Conservation (phyloP, 192 early-diverging fungal genomes). For the Rhizoclosmatium globosum region DNA sequence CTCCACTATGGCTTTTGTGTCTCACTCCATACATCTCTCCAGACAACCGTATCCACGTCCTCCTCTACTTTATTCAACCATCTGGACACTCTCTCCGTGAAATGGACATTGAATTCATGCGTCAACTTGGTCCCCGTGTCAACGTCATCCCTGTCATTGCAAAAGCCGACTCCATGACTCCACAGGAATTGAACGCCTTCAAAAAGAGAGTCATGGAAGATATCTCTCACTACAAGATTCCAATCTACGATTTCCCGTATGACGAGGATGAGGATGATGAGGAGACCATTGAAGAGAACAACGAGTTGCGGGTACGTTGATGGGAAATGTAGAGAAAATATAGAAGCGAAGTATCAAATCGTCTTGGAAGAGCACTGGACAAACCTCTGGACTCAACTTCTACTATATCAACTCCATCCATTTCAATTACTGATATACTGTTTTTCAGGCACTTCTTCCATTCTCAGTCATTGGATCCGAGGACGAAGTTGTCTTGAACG, state of each 20-base stretch:
- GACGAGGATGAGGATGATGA: conserved; percentile 98
- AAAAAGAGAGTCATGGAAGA: conserved; percentile 98
- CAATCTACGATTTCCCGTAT: conserved; percentile 97
- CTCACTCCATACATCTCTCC: neutral
- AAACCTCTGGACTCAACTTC: too few relatives aligned
- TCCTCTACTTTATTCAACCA: conserved; percentile 98
- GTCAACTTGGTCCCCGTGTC: conserved; percentile 83
- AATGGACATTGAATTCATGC: conserved; percentile 87
- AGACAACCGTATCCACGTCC: conserved; percentile 95
- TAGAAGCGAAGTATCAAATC: too few relatives aligned
- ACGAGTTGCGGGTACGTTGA: conserved; percentile 78
- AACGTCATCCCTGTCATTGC: conserved; percentile 98
- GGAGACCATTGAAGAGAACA: conserved; percentile 98
- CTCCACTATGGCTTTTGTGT: conserved; percentile 18
- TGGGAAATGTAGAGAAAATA: neutral
- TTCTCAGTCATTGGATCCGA: conserved; percentile 69
- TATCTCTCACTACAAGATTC: conserved; percentile 93
- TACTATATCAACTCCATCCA: too few relatives aligned
- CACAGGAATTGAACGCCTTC: conserved; percentile 88
- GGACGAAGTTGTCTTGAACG: conserved; percentile 63
- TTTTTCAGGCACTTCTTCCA: conserved; percentile 57
- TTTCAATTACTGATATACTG: neutral
- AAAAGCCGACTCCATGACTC: conserved; percentile 93
- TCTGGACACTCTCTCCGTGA: conserved; percentile 97
- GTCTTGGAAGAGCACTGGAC: too few relatives aligned